A percentile compares a stretch with the other conserved stretches of the same genome.
Evolutionary conservation across 805 yeast species (phyloP).

Genomic region (Lachancea kluyveri): DNA sequence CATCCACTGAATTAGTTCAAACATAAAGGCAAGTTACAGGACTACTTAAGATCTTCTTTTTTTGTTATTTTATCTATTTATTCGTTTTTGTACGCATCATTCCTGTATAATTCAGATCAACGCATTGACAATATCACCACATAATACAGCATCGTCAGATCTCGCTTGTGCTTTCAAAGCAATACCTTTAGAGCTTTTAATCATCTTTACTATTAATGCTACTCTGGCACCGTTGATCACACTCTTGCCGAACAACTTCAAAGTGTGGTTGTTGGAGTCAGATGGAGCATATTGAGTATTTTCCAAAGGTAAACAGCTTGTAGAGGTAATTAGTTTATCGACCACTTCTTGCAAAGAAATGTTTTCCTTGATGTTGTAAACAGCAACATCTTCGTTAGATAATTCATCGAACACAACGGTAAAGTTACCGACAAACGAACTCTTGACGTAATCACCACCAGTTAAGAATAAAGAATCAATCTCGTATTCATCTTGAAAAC

Average conservation of each 20-base stretch:
- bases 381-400: constrained; percentile 53
- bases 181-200: constrained; percentile 41
- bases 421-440: constrained; percentile 74
- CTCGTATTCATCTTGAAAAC: constrained; percentile 90
- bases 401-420: constrained; percentile 69
- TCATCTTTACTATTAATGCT: constrained; percentile 50
- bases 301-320: constrained; percentile 69
- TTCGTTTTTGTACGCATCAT: not conserved
- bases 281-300: constrained; percentile 58
- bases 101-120: constrained; percentile 1
- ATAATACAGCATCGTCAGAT: constrained; percentile 36
- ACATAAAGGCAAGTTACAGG: no score
- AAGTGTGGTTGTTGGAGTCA: constrained; percentile 53
- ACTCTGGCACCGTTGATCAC: constrained; percentile 32
- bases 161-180: constrained; percentile 56
- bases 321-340: constrained; percentile 41
- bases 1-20: no score
- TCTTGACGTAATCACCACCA: constrained; percentile 76
- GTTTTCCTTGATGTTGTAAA: constrained; percentile 53
- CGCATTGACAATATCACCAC: constrained; percentile 6
- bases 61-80: not conserved
- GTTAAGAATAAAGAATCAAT: constrained; percentile 67
- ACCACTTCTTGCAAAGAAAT: constrained; percentile 51
- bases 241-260: constrained; percentile 81
- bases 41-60: not conserved